Conservation (phyloP, 176 grass and related monocot genomes). For the Canna indica region DNA sequence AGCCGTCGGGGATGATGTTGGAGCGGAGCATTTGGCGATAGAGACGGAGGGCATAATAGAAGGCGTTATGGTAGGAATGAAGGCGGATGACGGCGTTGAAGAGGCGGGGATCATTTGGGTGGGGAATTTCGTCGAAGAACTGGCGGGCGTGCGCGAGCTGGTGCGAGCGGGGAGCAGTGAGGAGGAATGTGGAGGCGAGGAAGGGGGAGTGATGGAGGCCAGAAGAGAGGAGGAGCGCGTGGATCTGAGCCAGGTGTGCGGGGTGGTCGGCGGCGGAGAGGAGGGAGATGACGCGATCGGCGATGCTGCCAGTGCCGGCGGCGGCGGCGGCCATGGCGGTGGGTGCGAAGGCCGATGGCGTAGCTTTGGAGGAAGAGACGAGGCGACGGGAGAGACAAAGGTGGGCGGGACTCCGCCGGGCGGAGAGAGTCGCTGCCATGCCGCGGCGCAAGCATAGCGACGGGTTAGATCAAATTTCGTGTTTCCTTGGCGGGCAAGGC, state of each 20-base stretch:
- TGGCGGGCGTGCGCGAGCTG: not conserved
- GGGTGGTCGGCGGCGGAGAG: conserved; percentile 21
- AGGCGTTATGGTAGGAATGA: conserved; percentile 1
- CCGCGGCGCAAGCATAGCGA: not conserved
- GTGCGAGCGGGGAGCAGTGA: no score
- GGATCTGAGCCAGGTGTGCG: conserved; percentile 8
- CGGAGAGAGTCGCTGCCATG: not conserved
- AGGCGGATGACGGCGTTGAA: conserved; percentile 18
- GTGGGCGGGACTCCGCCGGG: conserved; percentile 11
- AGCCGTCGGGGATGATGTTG: conserved; percentile 16
- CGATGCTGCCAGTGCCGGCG: not conserved
- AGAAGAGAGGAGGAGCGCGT: conserved; percentile 17
- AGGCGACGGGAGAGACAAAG: not conserved
- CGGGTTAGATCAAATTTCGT: not conserved
- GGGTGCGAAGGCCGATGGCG: conserved; percentile 6
- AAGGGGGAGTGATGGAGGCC: conserved; percentile 24
- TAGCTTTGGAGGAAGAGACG: not conserved
- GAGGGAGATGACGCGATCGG: conserved; percentile 24
- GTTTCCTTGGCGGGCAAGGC: no score
- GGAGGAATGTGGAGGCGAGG: not conserved
- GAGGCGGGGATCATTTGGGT: not conserved
- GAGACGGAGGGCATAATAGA: conserved; percentile 8
- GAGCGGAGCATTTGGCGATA: conserved; percentile 22
- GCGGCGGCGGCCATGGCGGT: not conserved
- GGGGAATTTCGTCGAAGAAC: conserved; percentile 14